Evolutionary conservation across 768 basidiomycete species (phyloP).

Genomic region (Amanita molliuscula): DNA sequence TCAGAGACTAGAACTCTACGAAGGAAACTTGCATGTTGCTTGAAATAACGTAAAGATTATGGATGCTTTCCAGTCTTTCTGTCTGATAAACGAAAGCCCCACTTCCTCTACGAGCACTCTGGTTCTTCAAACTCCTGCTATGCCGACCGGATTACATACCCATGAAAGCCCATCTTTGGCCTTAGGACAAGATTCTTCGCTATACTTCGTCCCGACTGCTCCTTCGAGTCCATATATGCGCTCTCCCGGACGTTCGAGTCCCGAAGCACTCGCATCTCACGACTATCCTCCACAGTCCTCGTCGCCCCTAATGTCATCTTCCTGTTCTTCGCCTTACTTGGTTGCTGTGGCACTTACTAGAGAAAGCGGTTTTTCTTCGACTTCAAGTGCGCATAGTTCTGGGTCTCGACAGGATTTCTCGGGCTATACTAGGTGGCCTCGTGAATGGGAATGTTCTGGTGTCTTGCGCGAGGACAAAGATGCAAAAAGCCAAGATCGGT

Average conservation of each 20-base stretch:
- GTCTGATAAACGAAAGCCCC: not conserved
- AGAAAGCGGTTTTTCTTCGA: not conserved
- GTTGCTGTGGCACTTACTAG: not conserved
- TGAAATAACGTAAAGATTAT: not conserved
- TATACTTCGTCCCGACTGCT: not conserved
- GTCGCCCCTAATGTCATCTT: not conserved
- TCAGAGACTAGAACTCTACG: no score
- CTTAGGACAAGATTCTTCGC: not conserved
- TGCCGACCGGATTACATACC: not conserved
- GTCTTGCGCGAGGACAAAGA: not conserved
- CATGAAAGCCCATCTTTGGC: not conserved
- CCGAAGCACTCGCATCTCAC: not conserved
- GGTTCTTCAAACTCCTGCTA: not conserved
- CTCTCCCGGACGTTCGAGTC: not conserved
- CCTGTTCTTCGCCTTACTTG: not conserved
- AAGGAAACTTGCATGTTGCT: not conserved
- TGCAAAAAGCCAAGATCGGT: not conserved
- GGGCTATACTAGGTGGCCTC: not conserved
- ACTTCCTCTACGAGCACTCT: conserved; percentile 5
- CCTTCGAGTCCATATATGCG: conserved; percentile 5
- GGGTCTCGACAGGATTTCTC: not conserved
- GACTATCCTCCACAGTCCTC: conserved; percentile 1
- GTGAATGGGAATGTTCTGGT: not conserved
- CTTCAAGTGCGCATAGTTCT: not conserved
- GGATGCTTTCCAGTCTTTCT: not conserved